Evolutionary conservation across 257 asterid genomes (phyloP).

Genomic region (Coffea canephora): DNA sequence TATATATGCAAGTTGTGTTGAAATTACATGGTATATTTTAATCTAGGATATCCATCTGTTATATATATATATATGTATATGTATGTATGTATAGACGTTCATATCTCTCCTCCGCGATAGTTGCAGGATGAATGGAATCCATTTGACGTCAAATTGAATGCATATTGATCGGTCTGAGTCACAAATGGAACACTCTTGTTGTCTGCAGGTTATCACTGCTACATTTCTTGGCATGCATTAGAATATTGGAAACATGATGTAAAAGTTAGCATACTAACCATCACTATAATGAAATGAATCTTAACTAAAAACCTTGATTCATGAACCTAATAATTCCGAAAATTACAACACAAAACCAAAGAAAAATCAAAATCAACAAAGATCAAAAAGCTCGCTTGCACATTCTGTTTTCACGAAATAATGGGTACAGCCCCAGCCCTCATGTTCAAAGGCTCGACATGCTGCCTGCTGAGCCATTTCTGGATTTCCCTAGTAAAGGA

Average conservation of each 20-base stretch:
- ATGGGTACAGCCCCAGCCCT: not conserved
- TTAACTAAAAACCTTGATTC: not conserved
- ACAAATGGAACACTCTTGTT: not conserved
- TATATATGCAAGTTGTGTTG: too few species aligned
- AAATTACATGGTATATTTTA: too few species aligned
- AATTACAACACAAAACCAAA: conserved; percentile 2
- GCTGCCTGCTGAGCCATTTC: conserved; percentile 5
- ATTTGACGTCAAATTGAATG: not conserved
- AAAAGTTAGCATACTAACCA: not conserved
- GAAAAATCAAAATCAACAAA: conserved; percentile 18
- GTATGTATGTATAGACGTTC: too few species aligned
- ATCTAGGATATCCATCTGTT: too few species aligned
- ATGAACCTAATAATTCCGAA: conserved; percentile 12
- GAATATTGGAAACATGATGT: not conserved
- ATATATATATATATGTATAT: too few species aligned
- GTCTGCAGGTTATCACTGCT: not conserved
- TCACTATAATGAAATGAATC: not conserved
- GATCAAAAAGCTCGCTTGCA: not conserved
- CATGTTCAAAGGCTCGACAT: conserved; percentile 13
- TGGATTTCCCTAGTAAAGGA: conserved; percentile 16
- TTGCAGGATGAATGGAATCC: not conserved
- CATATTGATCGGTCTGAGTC: not conserved
- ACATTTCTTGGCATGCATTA: not conserved
- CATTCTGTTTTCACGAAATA: not conserved
- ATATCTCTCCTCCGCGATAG: not conserved